Conservation (phyloP, 768 basidiomycete species). For the Amanita muscaria region DNA sequence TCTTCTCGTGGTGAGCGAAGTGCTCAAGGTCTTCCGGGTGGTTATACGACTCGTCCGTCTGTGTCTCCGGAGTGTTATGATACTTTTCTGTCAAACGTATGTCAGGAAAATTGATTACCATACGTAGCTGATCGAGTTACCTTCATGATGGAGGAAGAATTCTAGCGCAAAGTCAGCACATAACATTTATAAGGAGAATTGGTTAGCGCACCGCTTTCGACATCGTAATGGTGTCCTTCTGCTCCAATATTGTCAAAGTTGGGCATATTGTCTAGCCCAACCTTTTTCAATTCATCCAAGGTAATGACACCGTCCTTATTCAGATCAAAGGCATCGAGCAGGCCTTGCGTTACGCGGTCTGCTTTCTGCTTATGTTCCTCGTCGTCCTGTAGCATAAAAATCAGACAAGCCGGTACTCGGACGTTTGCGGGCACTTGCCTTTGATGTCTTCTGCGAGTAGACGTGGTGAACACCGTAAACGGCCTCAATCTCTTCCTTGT, state of each 20-base stretch:
- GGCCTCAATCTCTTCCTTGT: constrained; percentile 84
- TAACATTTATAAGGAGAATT: background rate
- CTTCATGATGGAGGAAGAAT: constrained; percentile 97
- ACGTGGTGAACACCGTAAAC: constrained; percentile 95
- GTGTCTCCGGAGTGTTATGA: constrained; percentile 95
- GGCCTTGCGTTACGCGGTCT: constrained; percentile 59
- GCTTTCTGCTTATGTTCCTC: constrained; percentile 78
- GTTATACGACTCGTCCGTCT: constrained; percentile 89
- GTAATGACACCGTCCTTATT: constrained; percentile 64
- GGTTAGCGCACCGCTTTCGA: constrained; percentile 65
- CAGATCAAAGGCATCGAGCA: constrained; percentile 66
- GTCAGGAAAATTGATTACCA: background rate
- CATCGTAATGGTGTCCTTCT: constrained; percentile 90
- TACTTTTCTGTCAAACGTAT: constrained; percentile 54
- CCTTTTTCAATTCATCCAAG: constrained; percentile 60
- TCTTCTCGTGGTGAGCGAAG: constrained; percentile 79
- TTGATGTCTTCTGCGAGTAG: constrained; percentile 75
- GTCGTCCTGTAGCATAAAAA: constrained; percentile 44
- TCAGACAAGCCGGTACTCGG: background rate
- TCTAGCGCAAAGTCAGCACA: constrained; percentile 32
- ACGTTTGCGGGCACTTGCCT: constrained; percentile 27
- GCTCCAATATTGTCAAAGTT: constrained; percentile 80
- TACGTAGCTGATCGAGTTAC: constrained; percentile 27
- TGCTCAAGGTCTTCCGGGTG: constrained; percentile 94
- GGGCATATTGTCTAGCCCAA: constrained; percentile 70